A percentile compares a stretch with the other conserved stretches of the same genome.
phyloP scores from a whole-genome alignment of 2,329 filamentous ascomycete species.

The Ophiostoma ulmi region DNA sequence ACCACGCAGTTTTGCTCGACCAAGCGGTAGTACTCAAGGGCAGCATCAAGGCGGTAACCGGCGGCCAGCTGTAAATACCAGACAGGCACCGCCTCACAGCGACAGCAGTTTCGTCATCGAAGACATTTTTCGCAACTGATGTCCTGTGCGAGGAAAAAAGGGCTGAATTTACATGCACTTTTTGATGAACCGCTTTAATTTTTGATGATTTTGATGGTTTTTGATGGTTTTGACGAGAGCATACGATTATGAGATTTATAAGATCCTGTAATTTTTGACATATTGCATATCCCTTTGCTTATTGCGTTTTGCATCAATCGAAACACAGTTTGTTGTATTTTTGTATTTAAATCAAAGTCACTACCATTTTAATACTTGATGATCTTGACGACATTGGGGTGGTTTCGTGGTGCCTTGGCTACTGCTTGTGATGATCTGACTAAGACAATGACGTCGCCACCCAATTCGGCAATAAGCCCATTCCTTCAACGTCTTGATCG shows the following conservation, averaged over 20 bases:
- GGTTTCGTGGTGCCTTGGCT: neutral
- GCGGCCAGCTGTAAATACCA: neutral
- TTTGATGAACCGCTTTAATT: neutral
- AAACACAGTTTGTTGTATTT: neutral
- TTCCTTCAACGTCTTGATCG: constrained; percentile 1
- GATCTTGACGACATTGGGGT: neutral
- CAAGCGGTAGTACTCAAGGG: neutral
- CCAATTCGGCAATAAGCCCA: neutral
- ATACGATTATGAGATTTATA: too few species aligned
- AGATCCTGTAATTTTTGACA: too few species aligned
- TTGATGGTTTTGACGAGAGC: too few species aligned
- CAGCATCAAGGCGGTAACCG: neutral
- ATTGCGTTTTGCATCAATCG: neutral
- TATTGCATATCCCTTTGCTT: too few species aligned
- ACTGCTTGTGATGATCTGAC: constrained; percentile 5
- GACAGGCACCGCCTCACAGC: neutral
- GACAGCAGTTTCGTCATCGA: neutral
- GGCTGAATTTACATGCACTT: too few species aligned
- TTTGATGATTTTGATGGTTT: neutral
- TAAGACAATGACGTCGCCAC: constrained; percentile 25
- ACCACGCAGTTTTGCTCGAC: neutral
- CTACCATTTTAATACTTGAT: too few species aligned
- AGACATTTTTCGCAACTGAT: neutral
- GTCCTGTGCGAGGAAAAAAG: neutral
- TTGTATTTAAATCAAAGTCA: too few species aligned